A percentile compares a stretch with the other conserved stretches of the same genome.
Conservation (phyloP, 1,139 yeast genomes). For the Suhomyces guaymorum region DNA sequence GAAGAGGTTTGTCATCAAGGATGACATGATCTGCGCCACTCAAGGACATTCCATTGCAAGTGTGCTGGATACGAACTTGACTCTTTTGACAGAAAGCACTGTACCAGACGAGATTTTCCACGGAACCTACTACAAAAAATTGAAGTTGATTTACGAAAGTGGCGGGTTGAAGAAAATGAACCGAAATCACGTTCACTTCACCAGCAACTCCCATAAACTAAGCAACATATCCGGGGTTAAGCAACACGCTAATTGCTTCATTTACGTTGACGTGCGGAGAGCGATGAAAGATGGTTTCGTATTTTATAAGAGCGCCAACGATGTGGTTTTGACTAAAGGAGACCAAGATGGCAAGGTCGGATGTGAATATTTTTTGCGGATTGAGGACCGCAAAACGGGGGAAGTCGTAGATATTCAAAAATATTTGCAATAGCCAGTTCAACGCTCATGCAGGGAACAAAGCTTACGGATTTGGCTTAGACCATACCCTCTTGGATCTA, state of each 20-base stretch:
- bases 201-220: slow-evolving; percentile 42
- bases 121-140: slow-evolving; percentile 67
- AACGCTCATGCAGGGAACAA: no score
- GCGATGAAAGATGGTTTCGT: slow-evolving; percentile 48
- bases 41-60: slow-evolving; percentile 82
- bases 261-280: slow-evolving; percentile 58
- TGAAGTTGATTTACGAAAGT: slow-evolving; percentile 47
- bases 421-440: no score
- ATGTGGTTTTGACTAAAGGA: slow-evolving; percentile 73
- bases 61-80: slow-evolving; percentile 46
- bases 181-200: slow-evolving; percentile 82
- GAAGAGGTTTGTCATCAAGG: slow-evolving; percentile 57
- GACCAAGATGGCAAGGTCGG: slow-evolving; percentile 54
- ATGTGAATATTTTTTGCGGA: slow-evolving; percentile 43
- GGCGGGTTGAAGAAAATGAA: slow-evolving; percentile 70
- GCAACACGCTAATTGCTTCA: slow-evolving; percentile 54
- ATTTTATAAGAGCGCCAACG: slow-evolving; percentile 67
- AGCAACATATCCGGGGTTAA: slow-evolving; percentile 71
- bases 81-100: slow-evolving; percentile 30
- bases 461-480: no score
- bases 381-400: slow-evolving; percentile 24
- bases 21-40: slow-evolving; percentile 66
- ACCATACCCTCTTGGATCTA: no score
- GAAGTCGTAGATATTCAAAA: slow-evolving; percentile 13
- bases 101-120: slow-evolving; percentile 55